These are phyloP conservation scores for Cinnamomum micranthum DNA, from an alignment of 164 flowering plant genomes.

Conservation along the genomic window DNA sequence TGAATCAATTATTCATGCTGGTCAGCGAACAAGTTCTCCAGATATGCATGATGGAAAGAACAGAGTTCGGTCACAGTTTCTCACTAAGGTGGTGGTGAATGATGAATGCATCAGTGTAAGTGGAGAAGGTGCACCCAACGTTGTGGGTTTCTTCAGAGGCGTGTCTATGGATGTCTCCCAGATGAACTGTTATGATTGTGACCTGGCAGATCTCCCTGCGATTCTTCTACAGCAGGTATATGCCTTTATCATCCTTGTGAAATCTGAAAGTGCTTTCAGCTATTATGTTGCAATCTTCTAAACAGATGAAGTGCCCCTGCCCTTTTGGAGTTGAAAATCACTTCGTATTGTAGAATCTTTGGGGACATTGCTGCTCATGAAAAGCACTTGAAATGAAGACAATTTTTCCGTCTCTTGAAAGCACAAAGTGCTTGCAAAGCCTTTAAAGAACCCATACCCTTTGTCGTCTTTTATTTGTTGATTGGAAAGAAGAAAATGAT, in stretches of 20 bases:
- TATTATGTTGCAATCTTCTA: too few species aligned
- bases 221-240: constrained; percentile 93
- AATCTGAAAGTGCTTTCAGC: too few species aligned
- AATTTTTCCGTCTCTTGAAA: too few species aligned
- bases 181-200: constrained; percentile 62
- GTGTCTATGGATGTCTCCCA: constrained; percentile 45
- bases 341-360: too few species aligned
- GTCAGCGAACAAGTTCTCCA: constrained; percentile 28
- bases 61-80: constrained; percentile 52
- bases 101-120: constrained; percentile 79
- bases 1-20: constrained; percentile 48
- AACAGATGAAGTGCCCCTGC: too few species aligned
- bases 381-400: too few species aligned
- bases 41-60: constrained; percentile 26
- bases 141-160: constrained; percentile 65
- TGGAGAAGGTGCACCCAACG: constrained; percentile 91
- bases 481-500: too few species aligned
- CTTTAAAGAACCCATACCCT: too few species aligned
- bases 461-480: too few species aligned
- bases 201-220: constrained; percentile 71
- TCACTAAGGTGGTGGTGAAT: constrained; percentile 68
- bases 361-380: too few species aligned
- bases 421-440: too few species aligned
- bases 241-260: neutral
- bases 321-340: too few species aligned